Evolutionary conservation across 176 grass and related monocot genomes (phyloP).

Genomic region (Carex cristatella): DNA sequence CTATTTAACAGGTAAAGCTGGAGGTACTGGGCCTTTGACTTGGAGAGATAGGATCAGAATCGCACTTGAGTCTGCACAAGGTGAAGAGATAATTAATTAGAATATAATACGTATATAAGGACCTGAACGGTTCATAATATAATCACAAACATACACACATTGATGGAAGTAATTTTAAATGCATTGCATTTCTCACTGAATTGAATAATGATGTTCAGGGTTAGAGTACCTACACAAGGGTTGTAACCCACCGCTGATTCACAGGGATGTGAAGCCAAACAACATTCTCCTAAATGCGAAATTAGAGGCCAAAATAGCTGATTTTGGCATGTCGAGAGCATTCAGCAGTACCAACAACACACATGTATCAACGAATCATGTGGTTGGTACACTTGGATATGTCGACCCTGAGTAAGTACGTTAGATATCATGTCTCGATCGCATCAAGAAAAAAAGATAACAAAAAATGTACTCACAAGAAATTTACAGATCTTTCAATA

Average conservation of each 20-base stretch:
- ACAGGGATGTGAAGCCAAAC: constrained; percentile 50
- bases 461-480: neutral
- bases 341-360: neutral
- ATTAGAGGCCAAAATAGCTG: constrained; percentile 56
- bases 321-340: constrained; percentile 53
- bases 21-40: neutral
- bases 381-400: constrained; percentile 39
- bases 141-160: no score
- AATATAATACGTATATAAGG: neutral
- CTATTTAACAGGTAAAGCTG: neutral
- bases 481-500: neutral
- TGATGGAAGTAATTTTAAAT: neutral
- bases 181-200: neutral
- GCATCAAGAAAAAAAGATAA: neutral
- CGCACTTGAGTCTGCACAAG: constrained; percentile 45
- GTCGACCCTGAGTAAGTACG: constrained; percentile 64
- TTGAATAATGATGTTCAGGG: constrained; percentile 18
- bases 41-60: constrained; percentile 43
- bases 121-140: neutral
- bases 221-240: constrained; percentile 51
- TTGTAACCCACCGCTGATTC: constrained; percentile 37
- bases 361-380: constrained; percentile 16
- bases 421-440: neutral
- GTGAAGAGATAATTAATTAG: constrained; percentile 6
- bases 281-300: constrained; percentile 49